A percentile compares a stretch with the other conserved stretches of the same genome.
Conservation (phyloP, 2,329 filamentous ascomycete genomes). For the Bipolaris victoriae region DNA sequence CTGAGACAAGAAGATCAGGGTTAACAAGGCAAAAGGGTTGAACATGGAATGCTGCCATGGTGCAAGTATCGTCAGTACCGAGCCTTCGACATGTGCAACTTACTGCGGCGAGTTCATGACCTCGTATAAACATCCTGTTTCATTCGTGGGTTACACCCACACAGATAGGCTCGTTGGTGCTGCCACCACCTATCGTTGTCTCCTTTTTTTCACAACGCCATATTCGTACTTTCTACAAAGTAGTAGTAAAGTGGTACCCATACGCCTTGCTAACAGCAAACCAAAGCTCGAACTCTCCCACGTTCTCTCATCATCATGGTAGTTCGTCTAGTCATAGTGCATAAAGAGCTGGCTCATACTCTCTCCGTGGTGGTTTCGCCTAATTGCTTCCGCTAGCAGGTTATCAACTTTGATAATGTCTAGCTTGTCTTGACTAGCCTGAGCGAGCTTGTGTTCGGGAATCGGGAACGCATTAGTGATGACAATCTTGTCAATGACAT, state of each 20-base stretch:
- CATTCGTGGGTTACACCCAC: constrained; percentile 10
- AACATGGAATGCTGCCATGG: background rate
- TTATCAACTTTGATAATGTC: constrained; percentile 88
- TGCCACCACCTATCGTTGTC: constrained; percentile 2
- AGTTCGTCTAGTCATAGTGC: constrained; percentile 47
- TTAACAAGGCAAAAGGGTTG: background rate
- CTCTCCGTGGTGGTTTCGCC: constrained; percentile 96
- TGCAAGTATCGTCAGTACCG: background rate
- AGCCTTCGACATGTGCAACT: constrained; percentile 5
- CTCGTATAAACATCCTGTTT: background rate
- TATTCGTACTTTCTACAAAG: background rate
- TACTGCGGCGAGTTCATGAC: constrained; percentile 1
- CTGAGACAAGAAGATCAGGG: background rate
- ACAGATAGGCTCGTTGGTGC: constrained; percentile 6
- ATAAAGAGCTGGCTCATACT: constrained; percentile 65
- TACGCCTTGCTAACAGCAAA: constrained; percentile 19
- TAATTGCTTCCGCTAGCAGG: constrained; percentile 87
- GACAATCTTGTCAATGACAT: constrained; percentile 91
- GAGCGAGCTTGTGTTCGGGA: constrained; percentile 70
- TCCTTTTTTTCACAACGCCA: constrained; percentile 2
- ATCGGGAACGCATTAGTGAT: constrained; percentile 99
- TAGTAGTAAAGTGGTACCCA: constrained; percentile 6
- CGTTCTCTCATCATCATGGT: background rate
- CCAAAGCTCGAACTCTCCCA: background rate
- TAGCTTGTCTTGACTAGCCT: constrained; percentile 72